Evolutionary conservation across 208 protist species (phyloP), one percentile per base, ranked within the genome.

Genomic region (Acanthamoeba triangularis): DNA sequence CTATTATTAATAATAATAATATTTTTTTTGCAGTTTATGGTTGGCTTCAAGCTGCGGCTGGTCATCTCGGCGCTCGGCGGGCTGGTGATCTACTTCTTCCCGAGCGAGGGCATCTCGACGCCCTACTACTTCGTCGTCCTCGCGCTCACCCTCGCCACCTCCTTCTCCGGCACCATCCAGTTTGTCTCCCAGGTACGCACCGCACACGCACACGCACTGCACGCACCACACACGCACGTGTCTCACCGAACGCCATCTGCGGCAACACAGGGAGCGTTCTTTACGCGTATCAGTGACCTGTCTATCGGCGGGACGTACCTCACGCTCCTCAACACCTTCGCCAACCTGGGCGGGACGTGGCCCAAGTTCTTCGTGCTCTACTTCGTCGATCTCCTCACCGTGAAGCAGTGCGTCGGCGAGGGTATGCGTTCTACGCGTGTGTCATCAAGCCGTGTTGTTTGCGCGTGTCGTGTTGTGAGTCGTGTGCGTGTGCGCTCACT

Each of bases 271-370:
- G 96, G 96, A 16, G 74, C 84, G 8, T 97, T 97, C 69, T 97
- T 97, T 65, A 85, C 95, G 16, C 74, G 85, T 5, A 97, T 97
- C 65, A 74, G 67, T 41, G 96, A 97, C 47, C n/a, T 52, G 13
- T 84, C 52, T 23, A 97, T 97, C 10, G 96, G 96, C 16, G 96
- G 96, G 37, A 97, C 96, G 44, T 97, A 97, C 82, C 82, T 97
- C 23, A 97, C 96, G 16, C 54, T 97, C n/a, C 96, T 97, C 33
- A 97, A 97, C 96, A 97, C 96, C 23, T 63, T 97, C 23, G 41
- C 72, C 54, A 97, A 97, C 72, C 78, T 97, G 23, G 96, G 96
- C 28, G 56, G 78, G 35, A 96, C 95, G 7, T 97, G 96, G 96
- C 96, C 96, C 4, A 97, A 95, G 30, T 96, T 95, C 49, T 93